Evolutionary conservation across 768 basidiomycete genomes (phyloP).

Genomic region (Rhodotorula kratochvilovae): DNA sequence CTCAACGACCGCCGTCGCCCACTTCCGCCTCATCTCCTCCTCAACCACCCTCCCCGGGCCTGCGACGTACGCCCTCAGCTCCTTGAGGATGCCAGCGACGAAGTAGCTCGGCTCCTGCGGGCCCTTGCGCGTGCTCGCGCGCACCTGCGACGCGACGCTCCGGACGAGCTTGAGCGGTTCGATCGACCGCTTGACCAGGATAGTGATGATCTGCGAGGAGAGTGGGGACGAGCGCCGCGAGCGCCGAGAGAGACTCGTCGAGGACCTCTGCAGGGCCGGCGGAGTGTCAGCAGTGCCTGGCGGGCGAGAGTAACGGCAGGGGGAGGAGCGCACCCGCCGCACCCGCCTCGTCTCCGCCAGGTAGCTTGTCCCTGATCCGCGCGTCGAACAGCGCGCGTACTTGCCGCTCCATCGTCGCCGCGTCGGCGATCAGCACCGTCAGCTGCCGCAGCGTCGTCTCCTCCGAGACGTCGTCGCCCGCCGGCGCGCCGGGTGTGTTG

Average conservation of each 20-base stretch:
- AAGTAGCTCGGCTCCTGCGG: slow-evolving; percentile 83
- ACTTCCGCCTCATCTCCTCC: slow-evolving; percentile 51
- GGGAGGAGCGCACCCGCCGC: neutral
- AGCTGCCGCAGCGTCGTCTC: slow-evolving; percentile 33
- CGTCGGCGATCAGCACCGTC: slow-evolving; percentile 38
- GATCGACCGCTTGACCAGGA: slow-evolving; percentile 73
- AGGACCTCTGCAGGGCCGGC: slow-evolving; percentile 48
- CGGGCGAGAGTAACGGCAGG: neutral
- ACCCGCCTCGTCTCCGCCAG: slow-evolving; percentile 9
- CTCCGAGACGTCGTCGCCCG: slow-evolving; percentile 10
- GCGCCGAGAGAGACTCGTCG: slow-evolving; percentile 53
- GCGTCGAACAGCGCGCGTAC: slow-evolving; percentile 27
- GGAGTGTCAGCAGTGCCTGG: neutral
- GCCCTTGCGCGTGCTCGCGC: slow-evolving; percentile 69
- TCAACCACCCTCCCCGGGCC: slow-evolving; percentile 62
- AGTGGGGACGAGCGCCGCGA: slow-evolving; percentile 59
- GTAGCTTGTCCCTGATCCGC: slow-evolving; percentile 28
- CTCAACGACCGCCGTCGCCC: slow-evolving; percentile 46
- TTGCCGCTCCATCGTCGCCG: slow-evolving; percentile 25
- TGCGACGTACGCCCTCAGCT: slow-evolving; percentile 61
- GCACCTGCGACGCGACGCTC: slow-evolving; percentile 82
- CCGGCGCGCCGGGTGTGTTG: slow-evolving; percentile 1
- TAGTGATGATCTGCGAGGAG: slow-evolving; percentile 61
- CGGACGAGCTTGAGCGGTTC: slow-evolving; percentile 79
- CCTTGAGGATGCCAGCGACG: slow-evolving; percentile 70